Percentiles rank a stretch among this genome's conserved stretches.
Evolutionary conservation across 257 asterid genomes (phyloP).

Genomic region (Capsicum baccatum): DNA sequence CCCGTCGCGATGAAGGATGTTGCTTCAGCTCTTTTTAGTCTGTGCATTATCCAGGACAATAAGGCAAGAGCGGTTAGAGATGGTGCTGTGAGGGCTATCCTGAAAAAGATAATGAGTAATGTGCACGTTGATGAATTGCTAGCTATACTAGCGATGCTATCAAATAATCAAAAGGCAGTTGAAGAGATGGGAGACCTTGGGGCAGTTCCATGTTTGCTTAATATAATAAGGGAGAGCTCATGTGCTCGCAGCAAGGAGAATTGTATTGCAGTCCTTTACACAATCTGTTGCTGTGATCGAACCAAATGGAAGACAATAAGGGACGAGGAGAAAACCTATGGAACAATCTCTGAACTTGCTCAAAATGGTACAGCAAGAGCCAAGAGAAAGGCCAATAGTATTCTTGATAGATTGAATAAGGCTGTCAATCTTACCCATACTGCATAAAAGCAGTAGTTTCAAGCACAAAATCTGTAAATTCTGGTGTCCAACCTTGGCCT

Average conservation of each 20-base stretch:
- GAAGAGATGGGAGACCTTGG: conserved; percentile 73
- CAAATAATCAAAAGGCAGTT: conserved; percentile 64
- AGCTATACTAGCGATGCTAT: conserved; percentile 82
- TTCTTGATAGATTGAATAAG: conserved; percentile 73
- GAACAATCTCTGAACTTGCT: conserved; percentile 68
- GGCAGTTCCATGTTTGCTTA: conserved; percentile 70
- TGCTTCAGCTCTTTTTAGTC: conserved; percentile 80
- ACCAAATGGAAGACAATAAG: conserved; percentile 72
- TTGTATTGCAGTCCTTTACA: conserved; percentile 61
- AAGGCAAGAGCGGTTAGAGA: conserved; percentile 74
- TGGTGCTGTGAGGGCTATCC: conserved; percentile 67
- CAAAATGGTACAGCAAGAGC: conserved; percentile 83
- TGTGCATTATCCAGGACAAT: conserved; percentile 78
- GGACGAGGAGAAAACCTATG: conserved; percentile 63
- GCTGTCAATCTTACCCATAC: conserved; percentile 61
- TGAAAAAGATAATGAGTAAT: conserved; percentile 57
- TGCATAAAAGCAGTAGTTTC: conserved; percentile 49
- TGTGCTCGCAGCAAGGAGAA: conserved; percentile 74
- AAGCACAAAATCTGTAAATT: conserved; percentile 68
- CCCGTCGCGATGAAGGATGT: conserved; percentile 71
- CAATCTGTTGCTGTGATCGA: conserved; percentile 66
- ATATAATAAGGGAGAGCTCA: conserved; percentile 61
- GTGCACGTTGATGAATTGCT: conserved; percentile 70
- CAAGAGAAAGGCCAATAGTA: conserved; percentile 76
- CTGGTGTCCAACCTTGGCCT: conserved; percentile 41